Evolutionary conservation across 2,329 filamentous ascomycete species (phyloP), one percentile per base, ranked within the genome.

Genomic region (Aspergillus spinulosporus): DNA sequence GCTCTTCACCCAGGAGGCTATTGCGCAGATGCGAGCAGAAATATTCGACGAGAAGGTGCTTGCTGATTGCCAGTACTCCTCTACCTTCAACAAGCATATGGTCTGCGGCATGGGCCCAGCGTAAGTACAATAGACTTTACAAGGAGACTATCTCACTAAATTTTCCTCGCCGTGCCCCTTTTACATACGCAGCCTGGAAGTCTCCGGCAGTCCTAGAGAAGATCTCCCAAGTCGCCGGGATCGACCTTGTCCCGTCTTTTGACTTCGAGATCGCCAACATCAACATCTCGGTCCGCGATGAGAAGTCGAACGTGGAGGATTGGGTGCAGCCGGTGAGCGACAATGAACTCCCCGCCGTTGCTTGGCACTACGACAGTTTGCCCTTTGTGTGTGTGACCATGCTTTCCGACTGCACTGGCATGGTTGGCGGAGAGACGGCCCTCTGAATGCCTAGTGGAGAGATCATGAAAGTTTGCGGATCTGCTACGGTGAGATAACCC

Each of bases 341-440:
- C 21, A 76, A 79, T 61, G 42, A 44, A 15, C 8, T 11, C 80
- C 84, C 46, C 4, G 80, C 84, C 26, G 80, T 87, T 31, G 82
- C 79, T 37, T 88, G 84, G 84, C 84, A 87, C 70, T 81, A 75
- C 0, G 86, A 88, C 68, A 84, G 81, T 65, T 87, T 85, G 65
- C 84, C 85, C 0, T 88, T 87, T 65, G 85, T 88, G 14, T 87
- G 84, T 61, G 84, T 88, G 14, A 78, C 80, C 5, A 88, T 88
- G 84, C 77, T 87, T 31, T 84, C 82, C 36, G 84, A 88, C 64
- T 86, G 83, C 60, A 78, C 77, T 0, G 73, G 76, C 37, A 88
- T 88, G 85, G 72, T 21, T 11, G 85, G 85, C 6, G 85, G 85
- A 3, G 85, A 88, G 70, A 49, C 46, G 4, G 46, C 21, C 21